These are phyloP conservation scores for Mycena latifolia DNA, from an alignment of 768 basidiomycete genomes.

Conservation along the genomic window DNA sequence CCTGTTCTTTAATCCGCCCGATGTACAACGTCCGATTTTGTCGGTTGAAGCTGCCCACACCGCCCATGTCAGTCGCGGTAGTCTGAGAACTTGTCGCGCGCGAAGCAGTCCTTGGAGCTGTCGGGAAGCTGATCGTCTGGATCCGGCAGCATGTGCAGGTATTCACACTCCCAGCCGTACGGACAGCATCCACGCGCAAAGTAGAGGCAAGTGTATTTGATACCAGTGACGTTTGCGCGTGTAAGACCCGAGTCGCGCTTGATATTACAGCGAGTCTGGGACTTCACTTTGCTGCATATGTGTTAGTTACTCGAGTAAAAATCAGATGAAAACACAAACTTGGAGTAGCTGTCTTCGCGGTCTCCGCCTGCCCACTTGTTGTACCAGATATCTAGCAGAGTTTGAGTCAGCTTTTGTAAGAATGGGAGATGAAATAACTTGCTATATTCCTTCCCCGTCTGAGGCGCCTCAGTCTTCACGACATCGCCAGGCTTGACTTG, in stretches of 20 bases:
- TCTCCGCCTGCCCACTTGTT: slow-evolving; percentile 99
- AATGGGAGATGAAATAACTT: slow-evolving; percentile 45
- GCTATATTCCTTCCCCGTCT: slow-evolving; percentile 98
- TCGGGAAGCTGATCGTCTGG: slow-evolving; percentile 80
- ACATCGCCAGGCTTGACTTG: slow-evolving; percentile 94
- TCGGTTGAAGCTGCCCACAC: slow-evolving; percentile 95
- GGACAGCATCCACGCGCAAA: slow-evolving; percentile 98
- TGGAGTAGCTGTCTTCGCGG: slow-evolving; percentile 95
- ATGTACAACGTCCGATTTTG: slow-evolving; percentile 96
- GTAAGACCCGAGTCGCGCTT: slow-evolving; percentile 93
- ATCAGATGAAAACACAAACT: slow-evolving; percentile 62
- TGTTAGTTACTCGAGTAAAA: slow-evolving; percentile 16
- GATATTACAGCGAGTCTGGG: slow-evolving; percentile 92
- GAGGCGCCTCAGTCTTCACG: slow-evolving; percentile 87
- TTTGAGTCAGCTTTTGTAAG: not conserved
- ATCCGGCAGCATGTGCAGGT: slow-evolving; percentile 90
- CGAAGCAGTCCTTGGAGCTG: slow-evolving; percentile 96
- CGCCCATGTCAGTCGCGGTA: slow-evolving; percentile 99
- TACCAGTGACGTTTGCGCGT: slow-evolving; percentile 93
- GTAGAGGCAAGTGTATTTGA: slow-evolving; percentile 95
- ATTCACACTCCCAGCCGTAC: slow-evolving; percentile 98
- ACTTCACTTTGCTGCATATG: slow-evolving; percentile 84
- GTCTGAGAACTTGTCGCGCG: slow-evolving; percentile 95
- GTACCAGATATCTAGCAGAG: slow-evolving; percentile 91
- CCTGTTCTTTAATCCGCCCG: slow-evolving; percentile 95